Percentiles rank a stretch among this genome's conserved stretches.
These are phyloP conservation scores for Aspergillus amoenus DNA, from an alignment of 2,329 filamentous ascomycete species.

Conservation along the genomic window DNA sequence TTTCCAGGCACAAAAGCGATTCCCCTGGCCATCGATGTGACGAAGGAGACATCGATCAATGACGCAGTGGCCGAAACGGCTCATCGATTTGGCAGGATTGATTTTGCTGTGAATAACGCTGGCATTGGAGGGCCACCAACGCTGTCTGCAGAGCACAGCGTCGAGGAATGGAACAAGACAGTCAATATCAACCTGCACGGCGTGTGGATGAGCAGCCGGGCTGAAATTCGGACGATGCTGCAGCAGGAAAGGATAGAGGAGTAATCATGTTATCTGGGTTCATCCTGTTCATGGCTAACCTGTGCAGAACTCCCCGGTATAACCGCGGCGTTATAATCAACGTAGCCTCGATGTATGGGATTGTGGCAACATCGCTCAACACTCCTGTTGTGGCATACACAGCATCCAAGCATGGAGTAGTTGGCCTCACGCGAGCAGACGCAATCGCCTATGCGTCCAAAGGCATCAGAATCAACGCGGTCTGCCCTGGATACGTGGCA, in stretches of 20 bases:
- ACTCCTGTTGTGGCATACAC: conserved; percentile 18
- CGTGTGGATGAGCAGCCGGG: conserved; percentile 9
- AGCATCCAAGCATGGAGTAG: conserved; percentile 34
- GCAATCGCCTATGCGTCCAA: conserved; percentile 46
- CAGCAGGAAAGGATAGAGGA: conserved; percentile 12
- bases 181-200: conserved; percentile 4
- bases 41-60: not conserved
- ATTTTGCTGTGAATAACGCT: conserved; percentile 9
- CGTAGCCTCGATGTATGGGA: conserved; percentile 7
- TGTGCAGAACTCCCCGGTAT: not conserved
- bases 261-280: not conserved
- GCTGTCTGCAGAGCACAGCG: not conserved
- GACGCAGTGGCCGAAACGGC: not conserved
- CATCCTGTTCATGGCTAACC: not conserved
- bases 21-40: conserved; percentile 2
- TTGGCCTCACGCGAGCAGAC: not conserved
- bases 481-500: conserved; percentile 54
- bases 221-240: conserved; percentile 7
- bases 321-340: conserved; percentile 12
- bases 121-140: not conserved
- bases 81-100: not conserved
- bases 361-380: not conserved
- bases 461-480: conserved; percentile 60
- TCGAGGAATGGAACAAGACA: not conserved
- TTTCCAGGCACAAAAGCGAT: not conserved